Conservation (phyloP, 164 flowering plant genomes). For the Kalanchoe fedtschenkoi region DNA sequence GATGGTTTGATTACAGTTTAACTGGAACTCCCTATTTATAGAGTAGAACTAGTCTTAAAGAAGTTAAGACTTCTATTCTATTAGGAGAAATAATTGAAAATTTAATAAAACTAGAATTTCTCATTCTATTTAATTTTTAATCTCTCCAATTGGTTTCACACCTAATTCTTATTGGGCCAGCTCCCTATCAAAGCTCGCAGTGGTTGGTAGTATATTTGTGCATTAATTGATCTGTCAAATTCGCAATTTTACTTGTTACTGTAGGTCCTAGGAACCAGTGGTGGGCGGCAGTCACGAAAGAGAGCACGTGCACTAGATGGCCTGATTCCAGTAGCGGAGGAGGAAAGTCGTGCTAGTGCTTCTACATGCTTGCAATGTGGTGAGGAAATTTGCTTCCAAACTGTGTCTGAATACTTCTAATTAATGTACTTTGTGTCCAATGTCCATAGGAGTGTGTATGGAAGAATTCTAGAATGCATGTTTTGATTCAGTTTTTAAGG, state of each 20-base stretch:
- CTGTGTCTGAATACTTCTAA: neutral
- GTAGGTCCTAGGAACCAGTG: conserved; percentile 1
- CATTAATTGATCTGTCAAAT: neutral
- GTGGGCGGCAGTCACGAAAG: neutral
- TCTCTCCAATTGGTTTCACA: no score
- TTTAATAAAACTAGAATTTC: no score
- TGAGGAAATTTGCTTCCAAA: neutral
- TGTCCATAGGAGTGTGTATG: neutral
- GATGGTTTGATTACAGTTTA: no score
- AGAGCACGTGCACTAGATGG: neutral
- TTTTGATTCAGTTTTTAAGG: neutral
- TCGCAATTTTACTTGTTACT: neutral
- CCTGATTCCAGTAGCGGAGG: neutral
- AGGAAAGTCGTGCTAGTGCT: neutral
- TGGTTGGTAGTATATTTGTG: neutral
- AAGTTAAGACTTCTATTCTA: no score
- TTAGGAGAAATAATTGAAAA: no score
- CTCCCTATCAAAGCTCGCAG: neutral
- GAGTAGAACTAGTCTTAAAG: no score
- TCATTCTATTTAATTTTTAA: no score
- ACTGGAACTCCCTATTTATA: no score
- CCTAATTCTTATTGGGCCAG: neutral
- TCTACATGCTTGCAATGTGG: conserved; percentile 4
- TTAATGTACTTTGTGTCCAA: neutral
- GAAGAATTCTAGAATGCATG: neutral